These are phyloP conservation scores for Suhomyces canberraensis DNA, from an alignment of 805 yeast genomes.

Conservation along the genomic window DNA sequence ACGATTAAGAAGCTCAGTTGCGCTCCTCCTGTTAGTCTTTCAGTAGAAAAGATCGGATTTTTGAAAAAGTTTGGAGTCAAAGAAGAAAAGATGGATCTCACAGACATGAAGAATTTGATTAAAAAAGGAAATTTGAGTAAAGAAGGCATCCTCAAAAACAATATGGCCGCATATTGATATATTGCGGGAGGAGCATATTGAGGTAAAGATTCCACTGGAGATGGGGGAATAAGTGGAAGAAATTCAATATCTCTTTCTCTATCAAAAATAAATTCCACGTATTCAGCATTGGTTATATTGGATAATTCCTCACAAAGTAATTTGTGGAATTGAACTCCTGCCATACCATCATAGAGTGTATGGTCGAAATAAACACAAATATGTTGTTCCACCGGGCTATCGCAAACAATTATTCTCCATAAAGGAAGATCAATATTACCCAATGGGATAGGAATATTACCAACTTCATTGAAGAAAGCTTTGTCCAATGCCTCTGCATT, in stretches of 20 bases:
- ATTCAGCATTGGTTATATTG: conserved; percentile 1
- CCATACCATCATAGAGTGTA: conserved; percentile 10
- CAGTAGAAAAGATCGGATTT: not conserved
- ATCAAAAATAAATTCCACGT: conserved; percentile 1
- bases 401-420: conserved; percentile 9
- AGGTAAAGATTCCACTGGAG: not conserved
- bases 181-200: not conserved
- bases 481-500: conserved; percentile 3
- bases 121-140: not conserved
- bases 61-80: not conserved
- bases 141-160: too few relatives aligned
- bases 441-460: conserved; percentile 2
- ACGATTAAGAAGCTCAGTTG: not conserved
- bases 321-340: conserved; percentile 8
- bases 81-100: not conserved
- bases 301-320: conserved; percentile 9
- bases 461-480: conserved; percentile 1
- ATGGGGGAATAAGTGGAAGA: not conserved
- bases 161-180: not conserved
- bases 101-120: not conserved
- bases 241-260: not conserved
- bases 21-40: not conserved
- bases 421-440: conserved; percentile 6
- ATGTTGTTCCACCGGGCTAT: not conserved
- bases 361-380: conserved; percentile 9